phyloP scores from a whole-genome alignment of 345 rosid genomes.

The Euphorbia peplus region DNA sequence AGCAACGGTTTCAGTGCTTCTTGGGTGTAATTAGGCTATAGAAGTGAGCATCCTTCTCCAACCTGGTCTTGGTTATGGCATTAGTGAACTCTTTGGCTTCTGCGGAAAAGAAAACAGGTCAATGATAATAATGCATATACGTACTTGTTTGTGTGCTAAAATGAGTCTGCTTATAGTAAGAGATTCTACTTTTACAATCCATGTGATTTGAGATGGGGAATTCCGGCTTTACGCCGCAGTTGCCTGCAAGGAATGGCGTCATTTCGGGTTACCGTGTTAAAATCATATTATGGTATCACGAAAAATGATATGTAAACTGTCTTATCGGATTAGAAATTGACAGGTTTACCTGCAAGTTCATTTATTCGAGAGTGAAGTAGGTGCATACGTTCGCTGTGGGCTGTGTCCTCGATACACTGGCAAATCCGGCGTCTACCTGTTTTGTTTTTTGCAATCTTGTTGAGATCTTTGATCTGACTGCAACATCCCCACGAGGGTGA shows the following conservation, averaged over 20 bases:
- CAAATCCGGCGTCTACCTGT: background rate
- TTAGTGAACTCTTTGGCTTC: background rate
- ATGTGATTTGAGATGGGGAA: conserved; percentile 9
- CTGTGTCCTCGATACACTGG: conserved; percentile 1
- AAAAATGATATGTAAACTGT: no score
- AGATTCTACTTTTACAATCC: background rate
- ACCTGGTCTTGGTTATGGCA: background rate
- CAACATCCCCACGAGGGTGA: background rate
- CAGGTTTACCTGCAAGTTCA: background rate
- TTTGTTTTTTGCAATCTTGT: background rate
- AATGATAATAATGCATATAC: background rate
- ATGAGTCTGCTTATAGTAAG: background rate
- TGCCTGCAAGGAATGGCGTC: background rate
- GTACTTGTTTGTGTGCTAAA: background rate
- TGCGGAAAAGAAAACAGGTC: background rate
- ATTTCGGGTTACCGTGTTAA: no score
- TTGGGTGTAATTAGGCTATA: background rate
- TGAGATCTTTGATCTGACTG: conserved; percentile 1
- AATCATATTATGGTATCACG: no score
- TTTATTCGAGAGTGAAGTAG: background rate
- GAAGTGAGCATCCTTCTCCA: background rate
- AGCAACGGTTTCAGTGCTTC: background rate
- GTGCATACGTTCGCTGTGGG: background rate
- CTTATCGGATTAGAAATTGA: no score
- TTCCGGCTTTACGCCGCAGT: background rate